A percentile compares a stretch with the other conserved stretches of the same genome.
Evolutionary conservation across 495 filamentous ascomycete genomes (phyloP).

Genomic region (Sabuloglossum arenarium): DNA sequence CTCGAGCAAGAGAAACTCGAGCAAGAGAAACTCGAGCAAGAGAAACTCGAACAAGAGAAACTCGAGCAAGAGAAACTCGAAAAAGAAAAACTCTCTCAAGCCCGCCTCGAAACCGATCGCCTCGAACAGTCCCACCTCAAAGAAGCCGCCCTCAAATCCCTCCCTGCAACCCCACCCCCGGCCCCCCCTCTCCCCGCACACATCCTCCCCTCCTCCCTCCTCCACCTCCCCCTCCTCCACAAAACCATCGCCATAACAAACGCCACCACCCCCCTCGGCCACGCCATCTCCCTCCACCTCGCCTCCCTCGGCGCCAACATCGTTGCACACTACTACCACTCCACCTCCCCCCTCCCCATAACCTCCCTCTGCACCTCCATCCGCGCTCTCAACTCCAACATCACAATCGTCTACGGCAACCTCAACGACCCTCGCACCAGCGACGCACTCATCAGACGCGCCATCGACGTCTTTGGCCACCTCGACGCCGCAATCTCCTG

Average conservation of each 20-base stretch:
- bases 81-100: too few species aligned
- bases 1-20: not conserved
- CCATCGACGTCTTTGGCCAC: not conserved
- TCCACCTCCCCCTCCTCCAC: not conserved
- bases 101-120: not conserved
- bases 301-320: not conserved
- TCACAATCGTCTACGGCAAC: not conserved
- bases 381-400: not conserved
- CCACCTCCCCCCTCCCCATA: not conserved
- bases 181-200: not conserved
- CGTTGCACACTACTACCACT: not conserved
- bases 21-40: not conserved
- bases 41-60: not conserved
- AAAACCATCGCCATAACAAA: not conserved
- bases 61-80: too few species aligned
- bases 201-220: not conserved
- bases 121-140: not conserved
- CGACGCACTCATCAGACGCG: not conserved
- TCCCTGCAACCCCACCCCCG: not conserved
- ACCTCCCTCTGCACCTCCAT: not conserved
- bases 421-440: not conserved
- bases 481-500: not conserved
- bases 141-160: not conserved
- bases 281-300: not conserved
- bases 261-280: not conserved